Percentiles rank a stretch among this genome's conserved stretches.
Conservation (phyloP, 139 green algal species). For the Chlamydomonas sphaeroides region DNA sequence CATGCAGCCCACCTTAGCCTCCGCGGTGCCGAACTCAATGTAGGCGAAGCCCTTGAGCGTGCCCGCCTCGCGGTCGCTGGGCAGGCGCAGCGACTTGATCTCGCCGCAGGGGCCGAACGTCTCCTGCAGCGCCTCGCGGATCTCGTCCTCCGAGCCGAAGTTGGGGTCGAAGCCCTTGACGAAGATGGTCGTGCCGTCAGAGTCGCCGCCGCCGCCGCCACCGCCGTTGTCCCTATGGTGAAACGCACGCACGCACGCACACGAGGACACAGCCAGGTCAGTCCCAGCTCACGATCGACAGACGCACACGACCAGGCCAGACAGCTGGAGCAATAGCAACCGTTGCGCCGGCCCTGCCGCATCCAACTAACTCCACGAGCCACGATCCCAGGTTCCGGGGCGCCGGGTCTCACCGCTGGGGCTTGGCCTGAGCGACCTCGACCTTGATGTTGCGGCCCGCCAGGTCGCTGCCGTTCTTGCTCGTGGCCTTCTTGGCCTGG, state of each 20-base stretch:
- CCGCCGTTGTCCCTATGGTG: too few species aligned
- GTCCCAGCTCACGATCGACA: too few species aligned
- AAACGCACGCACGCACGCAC: too few species aligned
- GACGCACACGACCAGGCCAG: too few species aligned
- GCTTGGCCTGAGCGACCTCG: slow-evolving; percentile 47
- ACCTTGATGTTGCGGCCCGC: slow-evolving; percentile 71
- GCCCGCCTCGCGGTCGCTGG: slow-evolving; percentile 72
- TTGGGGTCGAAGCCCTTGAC: slow-evolving; percentile 81
- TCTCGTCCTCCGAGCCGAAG: slow-evolving; percentile 69
- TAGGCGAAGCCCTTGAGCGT: slow-evolving; percentile 80
- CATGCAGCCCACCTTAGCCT: slow-evolving; percentile 60
- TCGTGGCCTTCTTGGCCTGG: slow-evolving; percentile 45
- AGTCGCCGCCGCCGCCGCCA: slow-evolving; percentile 38
- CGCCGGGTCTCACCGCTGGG: neutral
- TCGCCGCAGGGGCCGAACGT: slow-evolving; percentile 70
- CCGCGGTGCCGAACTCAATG: slow-evolving; percentile 72
- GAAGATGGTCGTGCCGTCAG: slow-evolving; percentile 72
- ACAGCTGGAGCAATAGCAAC: too few species aligned
- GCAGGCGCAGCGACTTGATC: slow-evolving; percentile 72
- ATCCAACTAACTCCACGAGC: too few species aligned
- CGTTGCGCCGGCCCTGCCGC: too few species aligned
- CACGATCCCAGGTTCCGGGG: too few species aligned
- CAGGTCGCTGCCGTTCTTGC: slow-evolving; percentile 67
- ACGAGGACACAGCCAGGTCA: too few species aligned
- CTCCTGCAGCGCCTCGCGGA: slow-evolving; percentile 70